Conservation (phyloP, 164 flowering plant species). For the Protea cynaroides region DNA sequence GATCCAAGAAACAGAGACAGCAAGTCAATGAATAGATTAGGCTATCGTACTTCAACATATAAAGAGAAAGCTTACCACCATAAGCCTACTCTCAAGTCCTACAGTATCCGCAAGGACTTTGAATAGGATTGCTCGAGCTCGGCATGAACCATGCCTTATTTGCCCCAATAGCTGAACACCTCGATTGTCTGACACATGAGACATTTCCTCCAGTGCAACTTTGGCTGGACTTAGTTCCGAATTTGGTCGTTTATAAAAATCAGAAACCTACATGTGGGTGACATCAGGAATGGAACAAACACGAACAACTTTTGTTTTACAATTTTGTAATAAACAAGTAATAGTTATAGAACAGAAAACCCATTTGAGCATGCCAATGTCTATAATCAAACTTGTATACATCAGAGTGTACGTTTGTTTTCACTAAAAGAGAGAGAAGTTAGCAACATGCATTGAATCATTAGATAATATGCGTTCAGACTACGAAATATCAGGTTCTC, state of each 20-base stretch:
- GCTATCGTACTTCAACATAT: background rate
- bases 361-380: too few relatives aligned
- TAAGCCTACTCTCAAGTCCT: conserved; percentile 83
- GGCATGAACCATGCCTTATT: conserved; percentile 86
- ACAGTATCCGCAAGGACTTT: conserved; percentile 97
- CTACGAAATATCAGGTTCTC: too few relatives aligned
- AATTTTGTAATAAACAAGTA: too few relatives aligned
- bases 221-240: conserved; percentile 69
- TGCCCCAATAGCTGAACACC: conserved; percentile 83
- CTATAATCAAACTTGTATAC: background rate
- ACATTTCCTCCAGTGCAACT: conserved; percentile 58
- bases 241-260: conserved; percentile 70
- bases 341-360: too few relatives aligned
- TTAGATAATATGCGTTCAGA: too few relatives aligned
- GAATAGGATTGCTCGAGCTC: conserved; percentile 87
- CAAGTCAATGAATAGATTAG: background rate
- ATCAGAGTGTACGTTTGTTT: background rate
- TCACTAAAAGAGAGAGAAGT: background rate
- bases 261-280: conserved; percentile 57
- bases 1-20: background rate
- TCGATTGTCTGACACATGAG: conserved; percentile 46
- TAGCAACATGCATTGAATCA: too few relatives aligned
- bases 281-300: background rate
- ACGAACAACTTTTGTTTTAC: background rate
- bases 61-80: conserved; percentile 54